A percentile compares a stretch with the other conserved stretches of the same genome.
phyloP scores from a whole-genome alignment of 805 yeast species.

The Pichia californica region DNA sequence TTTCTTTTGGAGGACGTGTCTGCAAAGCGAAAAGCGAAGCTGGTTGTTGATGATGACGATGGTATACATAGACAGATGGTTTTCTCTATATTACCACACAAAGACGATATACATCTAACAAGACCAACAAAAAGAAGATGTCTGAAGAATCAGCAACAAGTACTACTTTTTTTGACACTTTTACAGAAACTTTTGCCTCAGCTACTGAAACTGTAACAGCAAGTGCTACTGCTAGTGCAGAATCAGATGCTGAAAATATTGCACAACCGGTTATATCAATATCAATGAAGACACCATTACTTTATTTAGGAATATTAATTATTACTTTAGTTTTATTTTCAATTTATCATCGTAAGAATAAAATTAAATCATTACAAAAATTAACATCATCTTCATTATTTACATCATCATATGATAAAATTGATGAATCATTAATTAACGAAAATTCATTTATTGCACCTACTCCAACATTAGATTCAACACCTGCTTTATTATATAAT shows the following conservation, averaged over 20 bases:
- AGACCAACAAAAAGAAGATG: neutral
- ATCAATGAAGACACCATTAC: conserved; percentile 64
- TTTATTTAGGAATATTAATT: conserved; percentile 65
- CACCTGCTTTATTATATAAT: conserved; percentile 11
- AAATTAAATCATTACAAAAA: conserved; percentile 7
- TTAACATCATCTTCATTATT: conserved; percentile 12
- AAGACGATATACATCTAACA: no score
- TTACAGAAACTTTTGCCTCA: neutral
- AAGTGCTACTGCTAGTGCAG: conserved; percentile 3
- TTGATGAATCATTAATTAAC: neutral
- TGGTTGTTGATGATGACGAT: no score
- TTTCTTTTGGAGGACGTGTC: no score
- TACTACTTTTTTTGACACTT: no score
- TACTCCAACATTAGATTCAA: conserved; percentile 14
- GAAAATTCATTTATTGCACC: neutral
- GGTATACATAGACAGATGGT: no score
- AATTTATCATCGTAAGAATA: conserved; percentile 45
- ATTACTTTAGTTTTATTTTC: conserved; percentile 66
- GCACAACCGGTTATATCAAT: conserved; percentile 25
- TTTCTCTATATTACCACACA: no score
- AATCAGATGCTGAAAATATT: conserved; percentile 1
- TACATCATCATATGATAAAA: conserved; percentile 5
- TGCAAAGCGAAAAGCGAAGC: no score
- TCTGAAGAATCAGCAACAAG: neutral
- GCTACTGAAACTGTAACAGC: conserved; percentile 5